Base-by-base conservation (phyloP, 768 basidiomycete genomes). In the Boletus bicolor region DNA sequence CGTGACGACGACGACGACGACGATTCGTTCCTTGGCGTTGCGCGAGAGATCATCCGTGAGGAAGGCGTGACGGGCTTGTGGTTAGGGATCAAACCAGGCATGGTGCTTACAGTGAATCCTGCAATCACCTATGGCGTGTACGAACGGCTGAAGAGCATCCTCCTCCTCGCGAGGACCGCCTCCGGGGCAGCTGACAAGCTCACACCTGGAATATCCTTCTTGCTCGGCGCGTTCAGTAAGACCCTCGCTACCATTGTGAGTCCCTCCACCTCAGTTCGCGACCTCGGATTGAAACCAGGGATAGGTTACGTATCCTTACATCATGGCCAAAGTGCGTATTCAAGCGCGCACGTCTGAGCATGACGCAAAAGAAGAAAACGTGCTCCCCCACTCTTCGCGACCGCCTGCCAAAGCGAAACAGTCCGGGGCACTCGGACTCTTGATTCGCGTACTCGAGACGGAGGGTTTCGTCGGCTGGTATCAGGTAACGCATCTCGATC, bases 71-170 rank as follows among this genome's bases (percentile, higher is more conserved):
- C 83, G 0, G 95, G 92, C 9, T 76, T 98, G 2, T 99, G 97
- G 97, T 79, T 93, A 7, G 97, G 97, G 7, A 76, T 98, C 57
- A 91, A 87, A 69, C 95, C 97, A 2, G 85, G 91, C 39, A 74
- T 99, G 61, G 93, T 98, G n/a, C 80, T 99, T 35, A 98, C 96
- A 35, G 85, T 94, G 51, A 98, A 98, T 72, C 96, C 97, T 5
- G 93, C 96, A 24, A 98, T 99, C 71, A 99, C 96, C 1, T 98
- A 96, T 66, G 97, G 97, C 47, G 79, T 87, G 39, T 98, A 91
- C 68, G 96, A 98, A 75, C 83, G 97, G 42, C 78, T 98, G 53
- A 98, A 98, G 76, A 81, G 78, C 43, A 58, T 90, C 3, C 69
- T 92, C 35, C 72, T 93, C 21, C 72, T 84, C 36, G 83, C 84